These are phyloP conservation scores for Epichloe amarillans DNA, from an alignment of 2,329 filamentous ascomycete genomes.

Conservation along the genomic window DNA sequence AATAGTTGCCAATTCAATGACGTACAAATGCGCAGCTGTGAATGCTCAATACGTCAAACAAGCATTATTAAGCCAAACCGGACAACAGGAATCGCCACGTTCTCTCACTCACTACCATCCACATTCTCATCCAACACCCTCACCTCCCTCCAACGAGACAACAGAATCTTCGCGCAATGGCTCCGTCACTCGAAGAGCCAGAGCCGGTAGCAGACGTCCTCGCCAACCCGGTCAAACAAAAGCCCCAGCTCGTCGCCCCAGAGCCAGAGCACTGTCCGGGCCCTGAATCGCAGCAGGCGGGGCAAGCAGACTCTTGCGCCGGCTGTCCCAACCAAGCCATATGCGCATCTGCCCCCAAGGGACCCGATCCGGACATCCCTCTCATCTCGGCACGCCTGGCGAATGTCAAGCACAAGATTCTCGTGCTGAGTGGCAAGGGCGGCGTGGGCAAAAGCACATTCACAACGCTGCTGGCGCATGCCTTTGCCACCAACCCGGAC, in stretches of 20 bases:
- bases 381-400: constrained; percentile 73
- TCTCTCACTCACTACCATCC: background rate
- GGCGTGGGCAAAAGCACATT: constrained; percentile 96
- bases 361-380: constrained; percentile 86
- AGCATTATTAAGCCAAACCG: constrained; percentile 2
- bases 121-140: background rate
- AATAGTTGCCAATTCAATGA: background rate
- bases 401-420: constrained; percentile 77
- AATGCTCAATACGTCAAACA: background rate
- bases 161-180: constrained; percentile 39
- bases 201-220: constrained; percentile 55
- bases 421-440: constrained; percentile 88
- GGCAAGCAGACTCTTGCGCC: constrained; percentile 69
- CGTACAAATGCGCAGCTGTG: background rate
- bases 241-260: constrained; percentile 79
- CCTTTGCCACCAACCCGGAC: constrained; percentile 69
- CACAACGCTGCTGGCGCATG: constrained; percentile 74
- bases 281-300: constrained; percentile 61
- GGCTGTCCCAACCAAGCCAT: constrained; percentile 94
- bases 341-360: constrained; percentile 87
- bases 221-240: constrained; percentile 60
- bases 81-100: background rate
- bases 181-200: constrained; percentile 58
- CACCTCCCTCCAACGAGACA: background rate
- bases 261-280: constrained; percentile 96